Base-by-base conservation (phyloP, 2,329 filamentous ascomycete genomes). In the Peltaster fructicola region DNA sequence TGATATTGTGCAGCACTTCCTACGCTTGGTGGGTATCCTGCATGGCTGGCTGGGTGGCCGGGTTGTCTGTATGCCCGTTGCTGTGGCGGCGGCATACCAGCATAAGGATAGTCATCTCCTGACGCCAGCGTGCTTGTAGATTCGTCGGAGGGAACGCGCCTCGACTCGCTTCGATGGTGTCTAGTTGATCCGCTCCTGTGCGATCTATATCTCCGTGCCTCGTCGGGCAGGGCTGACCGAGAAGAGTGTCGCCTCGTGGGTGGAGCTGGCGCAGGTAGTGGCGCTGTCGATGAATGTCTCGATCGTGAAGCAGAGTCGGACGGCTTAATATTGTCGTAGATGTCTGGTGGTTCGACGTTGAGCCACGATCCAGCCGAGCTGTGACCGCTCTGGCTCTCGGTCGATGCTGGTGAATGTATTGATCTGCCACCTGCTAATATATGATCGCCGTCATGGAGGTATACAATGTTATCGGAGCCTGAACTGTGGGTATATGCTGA, bases 241-340 rank as follows among this genome's bases (percentile, higher is more conserved):
- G 54, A 50, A 24, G 53, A 50, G 28, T 52, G 47, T 37, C 48
- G 54, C 26, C 49, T 36, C 6, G 30, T 24, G 6, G 47, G 40
- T 5, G 42, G 47, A 13, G 46, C 45, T 16, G 44, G 45, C 16
- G 40, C 43, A 27, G 35, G 38, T 48, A 35, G 23, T 40, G 47
- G 24, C 51, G 49, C 18, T 41, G 40, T 15, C 30, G 20, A 4
- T n/a, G 29, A 32, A 9, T 32, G 37, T 22, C 49, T 44, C 3
- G 55, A 51, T 22, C 53, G 49, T 11, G 57, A 61, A 12, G 57
- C 57, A 14, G 57, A 61, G 39, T 62, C 58, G n/a, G 51, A 56
- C 14, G 57, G 57, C 13, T 54, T 50, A 36, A 62, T 54, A 26
- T 55, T 53, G 50, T 55, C 48, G 15, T 45, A 41, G 27, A 46